Conservation (phyloP, 2,329 filamentous ascomycete species). For the Aureobasidium uvarum region DNA sequence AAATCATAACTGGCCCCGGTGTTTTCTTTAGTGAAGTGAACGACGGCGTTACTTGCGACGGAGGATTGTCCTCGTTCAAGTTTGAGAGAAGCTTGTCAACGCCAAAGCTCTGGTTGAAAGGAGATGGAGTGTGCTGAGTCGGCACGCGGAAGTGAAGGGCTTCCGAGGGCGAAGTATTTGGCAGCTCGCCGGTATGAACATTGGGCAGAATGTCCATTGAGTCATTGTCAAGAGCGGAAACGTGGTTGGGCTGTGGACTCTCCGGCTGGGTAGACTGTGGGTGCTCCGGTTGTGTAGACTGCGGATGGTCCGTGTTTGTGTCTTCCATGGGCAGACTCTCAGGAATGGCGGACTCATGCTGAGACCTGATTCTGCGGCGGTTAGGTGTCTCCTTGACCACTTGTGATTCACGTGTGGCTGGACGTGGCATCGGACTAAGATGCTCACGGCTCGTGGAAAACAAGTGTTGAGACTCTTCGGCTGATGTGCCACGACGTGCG, state of each 20-base stretch:
- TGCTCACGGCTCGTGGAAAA: conserved; percentile 24
- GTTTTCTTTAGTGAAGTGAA: neutral
- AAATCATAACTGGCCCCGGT: neutral
- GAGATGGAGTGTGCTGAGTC: neutral
- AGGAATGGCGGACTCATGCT: conserved; percentile 1
- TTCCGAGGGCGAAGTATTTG: neutral
- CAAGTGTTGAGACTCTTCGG: conserved; percentile 17
- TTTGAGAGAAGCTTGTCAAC: neutral
- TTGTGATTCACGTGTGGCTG: conserved; percentile 4
- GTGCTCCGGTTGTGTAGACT: neutral
- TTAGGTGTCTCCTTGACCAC: conserved; percentile 11
- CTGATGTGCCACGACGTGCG: neutral
- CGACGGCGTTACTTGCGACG: neutral
- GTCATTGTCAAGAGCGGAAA: neutral
- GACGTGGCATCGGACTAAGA: conserved; percentile 3
- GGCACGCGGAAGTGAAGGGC: neutral
- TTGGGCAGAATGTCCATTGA: neutral
- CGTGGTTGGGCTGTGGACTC: neutral
- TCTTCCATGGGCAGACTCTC: conserved; percentile 8
- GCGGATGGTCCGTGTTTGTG: neutral
- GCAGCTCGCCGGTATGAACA: neutral
- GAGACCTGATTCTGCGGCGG: neutral
- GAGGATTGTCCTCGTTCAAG: neutral
- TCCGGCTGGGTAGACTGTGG: neutral
- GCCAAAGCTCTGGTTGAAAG: neutral